A percentile compares a stretch with the other conserved stretches of the same genome.
These are phyloP conservation scores for Rhizoclosmatium sp. DNA, from an alignment of 192 early-diverging fungal genomes.

Conservation along the genomic window DNA sequence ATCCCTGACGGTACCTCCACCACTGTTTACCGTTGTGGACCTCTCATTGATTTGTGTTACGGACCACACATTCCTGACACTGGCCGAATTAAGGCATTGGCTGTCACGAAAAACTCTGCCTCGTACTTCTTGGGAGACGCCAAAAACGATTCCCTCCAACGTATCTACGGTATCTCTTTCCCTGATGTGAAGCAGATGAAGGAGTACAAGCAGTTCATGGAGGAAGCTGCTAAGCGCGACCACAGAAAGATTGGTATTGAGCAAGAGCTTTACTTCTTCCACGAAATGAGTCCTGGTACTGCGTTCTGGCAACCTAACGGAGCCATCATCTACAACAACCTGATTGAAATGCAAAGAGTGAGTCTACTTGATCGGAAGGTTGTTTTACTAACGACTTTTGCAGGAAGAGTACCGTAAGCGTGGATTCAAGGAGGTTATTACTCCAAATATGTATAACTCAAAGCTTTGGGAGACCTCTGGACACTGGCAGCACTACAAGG, in stretches of 20 bases:
- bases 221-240: slow-evolving; percentile 95
- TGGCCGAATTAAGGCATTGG: slow-evolving; percentile 91
- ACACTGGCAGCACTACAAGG: slow-evolving; percentile 95
- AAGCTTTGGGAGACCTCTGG: slow-evolving; percentile 97
- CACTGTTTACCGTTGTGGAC: slow-evolving; percentile 98
- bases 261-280: slow-evolving; percentile 99
- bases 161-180: slow-evolving; percentile 99
- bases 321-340: slow-evolving; percentile 92
- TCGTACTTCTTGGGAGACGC: slow-evolving; percentile 98
- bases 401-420: slow-evolving; percentile 84
- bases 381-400: neutral
- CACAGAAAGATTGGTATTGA: slow-evolving; percentile 96
- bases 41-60: slow-evolving; percentile 94
- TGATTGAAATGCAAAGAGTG: slow-evolving; percentile 88
- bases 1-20: slow-evolving; percentile 92
- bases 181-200: slow-evolving; percentile 98
- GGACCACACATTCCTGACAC: slow-evolving; percentile 97
- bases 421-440: slow-evolving; percentile 96
- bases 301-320: slow-evolving; percentile 97
- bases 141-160: slow-evolving; percentile 97
- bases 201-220: slow-evolving; percentile 94
- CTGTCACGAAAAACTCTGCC: slow-evolving; percentile 94
- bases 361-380: neutral
- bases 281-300: slow-evolving; percentile 91
- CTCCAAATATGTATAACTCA: slow-evolving; percentile 98